Base-by-base conservation (phyloP, 2,329 filamentous ascomycete species). In the Aspergillus pseudonomiae region DNA sequence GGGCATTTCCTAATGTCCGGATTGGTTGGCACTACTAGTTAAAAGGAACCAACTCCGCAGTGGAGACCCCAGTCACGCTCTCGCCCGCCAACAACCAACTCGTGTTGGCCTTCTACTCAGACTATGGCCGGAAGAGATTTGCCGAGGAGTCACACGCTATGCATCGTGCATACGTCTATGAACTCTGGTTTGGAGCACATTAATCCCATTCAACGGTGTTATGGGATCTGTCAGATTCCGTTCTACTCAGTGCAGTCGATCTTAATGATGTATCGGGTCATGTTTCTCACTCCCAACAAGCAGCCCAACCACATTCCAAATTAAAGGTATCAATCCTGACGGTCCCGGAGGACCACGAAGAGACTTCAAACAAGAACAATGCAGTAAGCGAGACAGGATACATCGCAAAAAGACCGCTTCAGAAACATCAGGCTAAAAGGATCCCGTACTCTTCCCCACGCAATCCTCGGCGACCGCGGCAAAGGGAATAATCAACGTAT, bases 221-320 rank as follows among this genome's bases (percentile, higher is more conserved):
- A 9, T 41, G 39, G 39, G 45, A 48, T 48, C 45, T 26, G 21
- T 48, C 45, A 48, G 21, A 26, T 48, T 48, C 6, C 12, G 19
- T 26, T 28, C 6, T 48, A 48, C 45, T 24, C 11, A 14, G 45
- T 26, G 21, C 45, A n/a, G 28, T 34, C 48, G 34, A 19, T 21
- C 48, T 32, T 19, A 21, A 11, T 52, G 48, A 52, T 52, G 48
- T 52, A 52, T 52, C 48, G 46, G 26, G 14, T 50, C 28, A 52
- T 32, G 28, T 32, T 32, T 32, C 48, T 24, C 24, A 21, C 28
- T 39, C 30, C 52, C 52, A 55, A 55, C 52, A 12, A 39, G n/a
- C 52, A 39, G 52, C 52, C 52, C 32, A 55, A 41, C 52, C 52
- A 55, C n/a, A 4, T 55, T 55, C 52, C 52, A 36, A 55, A 39